Evolutionary conservation across 1,284 basidiomycete genomes (phyloP), one percentile per base, ranked within the genome.

Genomic region (Mycosarcoma mackinlayi): DNA sequence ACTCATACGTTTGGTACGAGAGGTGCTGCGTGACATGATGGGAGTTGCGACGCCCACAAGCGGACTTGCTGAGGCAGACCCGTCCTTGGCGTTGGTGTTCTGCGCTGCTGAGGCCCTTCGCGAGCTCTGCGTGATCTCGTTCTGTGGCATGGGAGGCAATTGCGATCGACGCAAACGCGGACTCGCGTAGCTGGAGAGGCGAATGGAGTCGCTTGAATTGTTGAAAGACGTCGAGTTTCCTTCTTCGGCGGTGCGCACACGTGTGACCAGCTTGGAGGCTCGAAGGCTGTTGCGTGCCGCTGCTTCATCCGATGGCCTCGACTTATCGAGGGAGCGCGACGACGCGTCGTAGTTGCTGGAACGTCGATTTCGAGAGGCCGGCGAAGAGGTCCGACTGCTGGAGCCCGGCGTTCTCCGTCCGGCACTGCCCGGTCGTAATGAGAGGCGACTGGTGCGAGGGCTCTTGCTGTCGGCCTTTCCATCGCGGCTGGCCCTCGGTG

Each of bases 71-170:
- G 51, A 44, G 13, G 40, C 58, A 19, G 55, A 59, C 4, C 13
- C n/a, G 19, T 65, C 67, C 40, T 41, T 56, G 19, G 37, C 27
- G 21, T 24, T 49, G 37, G 3, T 37, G 45, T 30, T 38, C n/a
- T 53, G 49, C 9, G 50, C 57, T 27, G 44, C 50, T n/a, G 67
- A 70, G 5, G 40, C 31, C 6, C 61, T 41, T 10, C 61, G 69
- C 27, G 55, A 48, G 23, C 63, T 55, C 37, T 50, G 46, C 3
- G 60, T 67, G 48, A 73, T 55, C 39, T 65, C 70, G 21, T 62
- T 68, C 28, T 68, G 70, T 21, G 76, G 76, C 40, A 78, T 31
- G 0, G 76, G 76, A 4, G 76, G 76, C 24, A 78, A 45, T 38
- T 68, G 68, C 21, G 75, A 67, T 10, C 73, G 61, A n/a, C 71